These are phyloP conservation scores for Yarrowia sp. DNA, from an alignment of 805 yeast genomes.

Conservation along the genomic window DNA sequence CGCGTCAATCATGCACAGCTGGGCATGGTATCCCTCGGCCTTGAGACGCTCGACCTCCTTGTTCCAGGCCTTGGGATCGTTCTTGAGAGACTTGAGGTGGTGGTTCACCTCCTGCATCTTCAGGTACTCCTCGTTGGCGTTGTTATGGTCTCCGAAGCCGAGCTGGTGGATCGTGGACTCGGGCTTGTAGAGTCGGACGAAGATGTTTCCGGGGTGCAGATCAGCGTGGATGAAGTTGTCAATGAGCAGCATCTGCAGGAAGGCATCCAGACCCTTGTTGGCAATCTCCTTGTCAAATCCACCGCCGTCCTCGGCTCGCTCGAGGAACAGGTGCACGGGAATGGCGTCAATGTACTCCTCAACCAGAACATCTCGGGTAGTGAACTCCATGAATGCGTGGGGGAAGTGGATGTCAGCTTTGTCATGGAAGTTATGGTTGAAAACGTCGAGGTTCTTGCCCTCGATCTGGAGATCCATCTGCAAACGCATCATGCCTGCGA, in stretches of 20 bases:
- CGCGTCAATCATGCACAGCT: conserved; percentile 85
- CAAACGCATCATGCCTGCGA: conserved; percentile 76
- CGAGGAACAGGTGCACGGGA: conserved; percentile 70
- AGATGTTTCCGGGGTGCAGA: conserved; percentile 93
- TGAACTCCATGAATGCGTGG: conserved; percentile 59
- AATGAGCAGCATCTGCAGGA: conserved; percentile 84
- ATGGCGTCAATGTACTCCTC: conserved; percentile 85
- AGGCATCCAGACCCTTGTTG: conserved; percentile 85
- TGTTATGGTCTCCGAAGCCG: conserved; percentile 41
- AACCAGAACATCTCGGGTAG: conserved; percentile 70
- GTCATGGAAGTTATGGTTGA: conserved; percentile 63
- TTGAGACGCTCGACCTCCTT: conserved; percentile 47
- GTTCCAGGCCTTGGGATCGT: conserved; percentile 46
- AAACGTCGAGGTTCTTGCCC: conserved; percentile 71
- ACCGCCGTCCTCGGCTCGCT: conserved; percentile 35
- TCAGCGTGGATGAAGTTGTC: conserved; percentile 97
- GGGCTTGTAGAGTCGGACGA: conserved; percentile 64
- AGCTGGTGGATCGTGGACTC: conserved; percentile 32
- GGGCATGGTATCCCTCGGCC: conserved; percentile 69
- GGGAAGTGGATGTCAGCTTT: conserved; percentile 73
- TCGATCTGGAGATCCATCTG: conserved; percentile 91
- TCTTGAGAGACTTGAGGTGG: conserved; percentile 32
- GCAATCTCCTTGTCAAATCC: conserved; percentile 53
- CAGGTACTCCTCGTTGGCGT: conserved; percentile 30
- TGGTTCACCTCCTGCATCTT: conserved; percentile 32